A percentile compares a stretch with the other conserved stretches of the same genome.
Conservation (phyloP, 352 stramenopile genomes). For the Globisporangium okanoganense region DNA sequence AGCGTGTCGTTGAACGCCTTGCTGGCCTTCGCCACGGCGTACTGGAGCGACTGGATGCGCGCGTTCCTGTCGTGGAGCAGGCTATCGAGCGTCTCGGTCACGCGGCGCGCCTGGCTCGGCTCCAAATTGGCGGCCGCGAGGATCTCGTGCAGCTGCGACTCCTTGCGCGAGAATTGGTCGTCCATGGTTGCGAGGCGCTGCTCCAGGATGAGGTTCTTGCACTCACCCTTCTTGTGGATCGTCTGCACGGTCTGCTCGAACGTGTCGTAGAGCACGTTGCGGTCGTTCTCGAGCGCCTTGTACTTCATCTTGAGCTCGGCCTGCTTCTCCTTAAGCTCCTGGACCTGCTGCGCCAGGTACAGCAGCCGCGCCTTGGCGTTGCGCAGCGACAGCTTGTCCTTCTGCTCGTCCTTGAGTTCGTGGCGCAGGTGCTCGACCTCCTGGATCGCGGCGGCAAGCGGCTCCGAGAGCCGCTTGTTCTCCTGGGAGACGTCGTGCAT, state of each 20-base stretch:
- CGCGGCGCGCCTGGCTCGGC: slow-evolving; percentile 51
- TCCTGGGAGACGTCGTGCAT: slow-evolving; percentile 92
- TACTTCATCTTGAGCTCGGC: slow-evolving; percentile 69
- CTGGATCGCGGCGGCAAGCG: slow-evolving; percentile 75
- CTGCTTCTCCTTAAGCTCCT: slow-evolving; percentile 60
- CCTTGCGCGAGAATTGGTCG: slow-evolving; percentile 75
- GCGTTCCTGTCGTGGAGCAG: slow-evolving; percentile 61
- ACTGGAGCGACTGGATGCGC: slow-evolving; percentile 57
- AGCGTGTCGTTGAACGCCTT: slow-evolving; percentile 80
- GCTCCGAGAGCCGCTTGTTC: slow-evolving; percentile 91
- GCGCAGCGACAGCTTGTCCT: slow-evolving; percentile 88
- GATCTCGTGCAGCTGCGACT: slow-evolving; percentile 63
- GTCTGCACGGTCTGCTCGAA: slow-evolving; percentile 89
- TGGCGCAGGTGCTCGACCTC: slow-evolving; percentile 88
- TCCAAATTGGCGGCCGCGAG: slow-evolving; percentile 74
- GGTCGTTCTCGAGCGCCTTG: slow-evolving; percentile 71
- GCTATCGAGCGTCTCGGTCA: slow-evolving; percentile 63
- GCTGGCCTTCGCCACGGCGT: slow-evolving; percentile 63
- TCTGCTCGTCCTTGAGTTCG: slow-evolving; percentile 90
- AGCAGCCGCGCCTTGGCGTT: slow-evolving; percentile 88
- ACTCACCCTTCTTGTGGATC: slow-evolving; percentile 89
- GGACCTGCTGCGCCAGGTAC: slow-evolving; percentile 67
- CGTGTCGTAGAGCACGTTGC: slow-evolving; percentile 87
- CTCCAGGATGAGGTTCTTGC: slow-evolving; percentile 88
- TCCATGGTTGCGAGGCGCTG: slow-evolving; percentile 75